These are phyloP conservation scores for Salix suchowensis DNA, from an alignment of 345 rosid species.

Conservation along the genomic window DNA sequence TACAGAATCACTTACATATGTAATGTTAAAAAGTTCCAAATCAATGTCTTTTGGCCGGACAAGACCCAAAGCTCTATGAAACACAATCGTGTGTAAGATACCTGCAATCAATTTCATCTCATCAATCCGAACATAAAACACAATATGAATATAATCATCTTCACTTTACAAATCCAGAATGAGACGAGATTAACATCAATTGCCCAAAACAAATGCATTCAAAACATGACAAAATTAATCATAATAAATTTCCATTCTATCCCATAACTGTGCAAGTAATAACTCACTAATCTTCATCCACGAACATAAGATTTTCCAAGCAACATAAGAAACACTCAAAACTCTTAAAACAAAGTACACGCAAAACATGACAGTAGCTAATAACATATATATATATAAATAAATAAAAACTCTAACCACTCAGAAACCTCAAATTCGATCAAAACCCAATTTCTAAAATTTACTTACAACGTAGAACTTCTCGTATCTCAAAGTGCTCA, in stretches of 20 bases:
- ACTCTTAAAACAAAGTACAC: neutral
- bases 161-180: too few relatives aligned
- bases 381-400: too few relatives aligned
- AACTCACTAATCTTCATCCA: too few relatives aligned
- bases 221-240: too few relatives aligned
- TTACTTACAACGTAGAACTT: constrained; percentile 80
- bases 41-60: constrained; percentile 91
- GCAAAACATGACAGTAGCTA: neutral
- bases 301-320: too few relatives aligned
- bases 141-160: neutral
- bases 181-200: too few relatives aligned
- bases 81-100: constrained; percentile 77
- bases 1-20: constrained; percentile 53
- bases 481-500: constrained; percentile 75
- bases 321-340: neutral
- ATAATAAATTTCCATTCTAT: too few relatives aligned
- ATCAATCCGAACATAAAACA: neutral
- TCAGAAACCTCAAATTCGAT: neutral
- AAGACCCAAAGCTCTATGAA: constrained; percentile 90
- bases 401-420: neutral
- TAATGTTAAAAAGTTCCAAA: constrained; percentile 79
- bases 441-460: neutral
- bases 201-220: too few relatives aligned
- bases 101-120: constrained; percentile 42
- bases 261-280: too few relatives aligned